A percentile compares a stretch with the other conserved stretches of the same genome.
These are phyloP conservation scores for Colletotrichum simmondsii DNA, from an alignment of 2,329 filamentous ascomycete genomes.

Conservation along the genomic window DNA sequence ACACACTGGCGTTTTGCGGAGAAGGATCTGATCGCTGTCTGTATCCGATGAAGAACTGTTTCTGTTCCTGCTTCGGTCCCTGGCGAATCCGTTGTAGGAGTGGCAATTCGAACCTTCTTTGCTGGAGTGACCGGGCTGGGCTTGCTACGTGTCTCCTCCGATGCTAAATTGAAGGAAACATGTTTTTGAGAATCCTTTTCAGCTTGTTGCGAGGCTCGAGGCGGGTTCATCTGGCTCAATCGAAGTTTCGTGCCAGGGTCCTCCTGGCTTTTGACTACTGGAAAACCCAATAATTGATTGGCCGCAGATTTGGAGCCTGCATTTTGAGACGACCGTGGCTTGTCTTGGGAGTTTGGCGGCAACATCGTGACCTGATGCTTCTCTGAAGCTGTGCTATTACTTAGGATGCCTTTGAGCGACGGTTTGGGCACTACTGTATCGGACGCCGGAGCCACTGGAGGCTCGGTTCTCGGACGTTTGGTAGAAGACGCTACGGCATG, in stretches of 20 bases:
- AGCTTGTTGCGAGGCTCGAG: slow-evolving; percentile 9
- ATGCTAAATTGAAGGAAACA: slow-evolving; percentile 44
- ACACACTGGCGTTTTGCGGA: slow-evolving; percentile 42
- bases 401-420: not conserved
- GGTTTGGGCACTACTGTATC: not conserved
- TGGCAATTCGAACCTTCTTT: slow-evolving; percentile 7
- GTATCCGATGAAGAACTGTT: slow-evolving; percentile 5
- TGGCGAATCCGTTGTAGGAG: slow-evolving; percentile 31
- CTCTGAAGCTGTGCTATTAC: not conserved
- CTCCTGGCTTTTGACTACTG: slow-evolving; percentile 81
- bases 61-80: slow-evolving; percentile 19
- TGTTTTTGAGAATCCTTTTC: slow-evolving; percentile 42
- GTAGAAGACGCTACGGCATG: not conserved
- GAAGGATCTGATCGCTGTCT: slow-evolving; percentile 10
- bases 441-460: not conserved
- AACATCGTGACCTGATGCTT: slow-evolving; percentile 8
- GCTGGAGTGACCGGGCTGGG: slow-evolving; percentile 22
- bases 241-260: slow-evolving; percentile 71
- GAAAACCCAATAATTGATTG: slow-evolving; percentile 67
- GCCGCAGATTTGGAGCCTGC: slow-evolving; percentile 39
- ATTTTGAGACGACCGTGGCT: slow-evolving; percentile 16
- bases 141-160: slow-evolving; percentile 22
- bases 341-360: slow-evolving; percentile 8
- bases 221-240: slow-evolving; percentile 66
- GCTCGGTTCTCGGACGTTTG: slow-evolving; percentile 12